These are phyloP conservation scores for Houttuynia cordata DNA, from an alignment of 164 flowering plant genomes.

Conservation along the genomic window DNA sequence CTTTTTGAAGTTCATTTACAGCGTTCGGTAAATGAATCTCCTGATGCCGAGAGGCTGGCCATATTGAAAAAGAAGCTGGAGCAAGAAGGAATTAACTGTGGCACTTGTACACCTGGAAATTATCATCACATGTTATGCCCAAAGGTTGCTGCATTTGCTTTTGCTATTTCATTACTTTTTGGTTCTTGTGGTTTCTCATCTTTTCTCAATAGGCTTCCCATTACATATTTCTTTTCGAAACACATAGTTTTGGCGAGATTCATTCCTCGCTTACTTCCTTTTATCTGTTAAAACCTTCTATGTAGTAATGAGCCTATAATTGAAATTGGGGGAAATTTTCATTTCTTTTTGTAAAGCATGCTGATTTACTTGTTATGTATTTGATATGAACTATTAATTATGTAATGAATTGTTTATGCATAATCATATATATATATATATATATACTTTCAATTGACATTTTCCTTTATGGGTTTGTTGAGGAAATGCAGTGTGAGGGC, in stretches of 20 bases:
- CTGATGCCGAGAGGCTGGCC: not conserved
- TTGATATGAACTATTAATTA: not conserved
- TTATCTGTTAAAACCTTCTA: no score
- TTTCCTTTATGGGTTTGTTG: not conserved
- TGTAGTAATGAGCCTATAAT: no score
- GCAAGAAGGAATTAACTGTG: constrained; percentile 7
- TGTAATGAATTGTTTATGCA: not conserved
- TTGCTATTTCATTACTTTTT: not conserved
- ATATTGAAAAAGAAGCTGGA: constrained; percentile 8
- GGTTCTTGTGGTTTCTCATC: not conserved
- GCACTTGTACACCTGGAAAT: constrained; percentile 1
- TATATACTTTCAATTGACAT: not conserved
- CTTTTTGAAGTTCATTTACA: constrained; percentile 9
- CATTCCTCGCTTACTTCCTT: not conserved
- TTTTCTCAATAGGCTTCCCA: not conserved
- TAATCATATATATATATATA: not conserved
- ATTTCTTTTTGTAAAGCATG: not conserved
- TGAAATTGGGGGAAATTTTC: not conserved
- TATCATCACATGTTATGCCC: constrained; percentile 7
- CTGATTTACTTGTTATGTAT: not conserved
- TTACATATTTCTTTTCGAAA: not conserved
- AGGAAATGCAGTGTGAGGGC: constrained; percentile 48
- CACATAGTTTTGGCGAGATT: not conserved
- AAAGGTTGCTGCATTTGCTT: not conserved
- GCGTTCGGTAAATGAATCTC: not conserved